These are phyloP conservation scores for Penicillium sp. DNA, from an alignment of 2,329 filamentous ascomycete species.

Conservation along the genomic window DNA sequence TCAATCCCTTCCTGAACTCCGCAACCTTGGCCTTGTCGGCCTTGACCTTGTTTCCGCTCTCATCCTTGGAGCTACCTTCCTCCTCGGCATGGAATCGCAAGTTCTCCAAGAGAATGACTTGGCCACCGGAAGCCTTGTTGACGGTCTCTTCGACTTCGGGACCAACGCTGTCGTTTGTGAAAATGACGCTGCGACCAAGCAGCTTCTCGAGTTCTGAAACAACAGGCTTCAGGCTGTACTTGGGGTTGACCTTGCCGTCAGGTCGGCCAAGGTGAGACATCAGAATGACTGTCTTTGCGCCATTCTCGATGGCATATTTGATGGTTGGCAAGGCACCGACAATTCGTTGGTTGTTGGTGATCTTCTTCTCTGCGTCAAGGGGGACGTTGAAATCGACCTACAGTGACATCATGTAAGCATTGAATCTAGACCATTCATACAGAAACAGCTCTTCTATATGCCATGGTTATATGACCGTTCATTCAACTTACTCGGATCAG, in stretches of 20 bases:
- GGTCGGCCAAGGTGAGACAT: slow-evolving; percentile 99
- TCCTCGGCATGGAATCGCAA: slow-evolving; percentile 97
- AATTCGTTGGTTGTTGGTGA: slow-evolving; percentile 98
- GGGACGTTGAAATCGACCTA: slow-evolving; percentile 99
- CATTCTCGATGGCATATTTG: slow-evolving; percentile 86
- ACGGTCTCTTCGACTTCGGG: slow-evolving; percentile 85
- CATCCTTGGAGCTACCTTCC: slow-evolving; percentile 93
- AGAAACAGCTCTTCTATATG: slow-evolving; percentile 13
- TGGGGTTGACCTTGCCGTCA: slow-evolving; percentile 80
- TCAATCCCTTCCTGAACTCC: slow-evolving; percentile 91
- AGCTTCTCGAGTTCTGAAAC: slow-evolving; percentile 89
- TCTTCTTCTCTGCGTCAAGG: slow-evolving; percentile 83
- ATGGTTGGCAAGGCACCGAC: slow-evolving; percentile 92
- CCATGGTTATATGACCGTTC: not conserved
- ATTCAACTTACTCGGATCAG: slow-evolving; percentile 77
- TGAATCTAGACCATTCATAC: not conserved
- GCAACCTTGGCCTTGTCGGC: slow-evolving; percentile 90
- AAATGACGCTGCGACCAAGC: slow-evolving; percentile 76
- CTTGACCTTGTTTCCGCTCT: slow-evolving; percentile 94
- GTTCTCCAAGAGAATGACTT: slow-evolving; percentile 92
- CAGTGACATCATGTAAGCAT: not conserved
- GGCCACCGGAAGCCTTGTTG: slow-evolving; percentile 73
- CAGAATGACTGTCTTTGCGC: slow-evolving; percentile 86
- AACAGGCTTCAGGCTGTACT: slow-evolving; percentile 93
- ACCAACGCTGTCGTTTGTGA: slow-evolving; percentile 87